A percentile compares a stretch with the other conserved stretches of the same genome.
Evolutionary conservation across 208 protist genomes (phyloP).

Genomic region (Leptomonas pyrrhocoris): DNA sequence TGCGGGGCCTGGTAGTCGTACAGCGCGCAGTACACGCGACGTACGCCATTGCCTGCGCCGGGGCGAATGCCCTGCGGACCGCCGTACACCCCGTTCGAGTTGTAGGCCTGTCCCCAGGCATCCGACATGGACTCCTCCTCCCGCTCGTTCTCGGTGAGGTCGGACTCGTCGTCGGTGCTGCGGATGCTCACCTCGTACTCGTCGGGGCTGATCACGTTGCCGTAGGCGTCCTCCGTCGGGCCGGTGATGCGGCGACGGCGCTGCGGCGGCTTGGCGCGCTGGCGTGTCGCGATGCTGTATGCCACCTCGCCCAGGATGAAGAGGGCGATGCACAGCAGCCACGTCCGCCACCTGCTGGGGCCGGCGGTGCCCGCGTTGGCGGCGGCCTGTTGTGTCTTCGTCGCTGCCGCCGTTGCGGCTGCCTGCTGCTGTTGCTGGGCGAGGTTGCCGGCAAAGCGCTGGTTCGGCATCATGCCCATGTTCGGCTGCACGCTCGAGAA

Average conservation of each 20-base stretch:
- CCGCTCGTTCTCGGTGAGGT: constrained; percentile 10
- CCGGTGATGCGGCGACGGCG: constrained; percentile 20
- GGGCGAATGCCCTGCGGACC: constrained; percentile 11
- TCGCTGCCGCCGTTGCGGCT: neutral
- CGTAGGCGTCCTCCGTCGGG: constrained; percentile 32
- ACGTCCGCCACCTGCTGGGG: constrained; percentile 51
- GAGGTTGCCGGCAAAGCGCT: constrained; percentile 5
- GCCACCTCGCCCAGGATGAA: constrained; percentile 68
- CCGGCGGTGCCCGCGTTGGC: constrained; percentile 12
- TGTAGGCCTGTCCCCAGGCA: constrained; percentile 16
- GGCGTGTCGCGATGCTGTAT: constrained; percentile 47
- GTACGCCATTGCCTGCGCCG: constrained; percentile 8
- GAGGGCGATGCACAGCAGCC: constrained; percentile 54
- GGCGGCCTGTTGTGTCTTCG: constrained; percentile 11
- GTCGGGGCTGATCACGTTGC: constrained; percentile 52
- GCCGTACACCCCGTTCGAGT: constrained; percentile 15
- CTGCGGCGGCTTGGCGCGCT: constrained; percentile 24
- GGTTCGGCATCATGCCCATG: constrained; percentile 37
- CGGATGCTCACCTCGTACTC: constrained; percentile 41
- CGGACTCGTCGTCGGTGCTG: constrained; percentile 73
- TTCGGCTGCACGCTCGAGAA: constrained; percentile 57
- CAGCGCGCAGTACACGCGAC: constrained; percentile 66
- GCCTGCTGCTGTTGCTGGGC: constrained; percentile 23
- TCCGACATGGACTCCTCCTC: constrained; percentile 34
- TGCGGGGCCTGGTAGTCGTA: constrained; percentile 65